Evolutionary conservation across 108 stramenopile species (phyloP), one percentile per base, ranked within the genome.

Genomic region (Cyclostephanos invisitatus): DNA sequence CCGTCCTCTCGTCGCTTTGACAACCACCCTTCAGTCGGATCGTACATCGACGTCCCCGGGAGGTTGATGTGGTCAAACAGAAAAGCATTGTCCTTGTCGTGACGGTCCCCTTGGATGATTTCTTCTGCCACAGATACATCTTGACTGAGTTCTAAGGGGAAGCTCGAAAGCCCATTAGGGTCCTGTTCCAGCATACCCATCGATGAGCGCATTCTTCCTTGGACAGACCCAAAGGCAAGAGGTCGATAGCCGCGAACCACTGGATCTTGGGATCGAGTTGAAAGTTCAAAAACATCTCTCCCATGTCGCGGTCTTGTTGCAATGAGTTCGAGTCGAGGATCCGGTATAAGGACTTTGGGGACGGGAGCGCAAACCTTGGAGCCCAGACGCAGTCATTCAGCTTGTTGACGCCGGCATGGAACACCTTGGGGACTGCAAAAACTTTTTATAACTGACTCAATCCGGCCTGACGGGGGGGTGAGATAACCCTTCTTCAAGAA

Each of bases 281-380:
- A 64, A 70, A 81, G 18, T 81, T 81, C 10, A 73, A 22, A 22
- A 82, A 82, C 81, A 77, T 76, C 17, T 82, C 81, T 0, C 65
- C 81, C 3, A 77, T 53, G 47, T 82, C 76, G 1, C 63, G 49
- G 20, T 82, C 81, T 12, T 38, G 46, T 47, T 62, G 57, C 42
- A 40, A 67, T 0, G 81, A 61, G 0, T 47, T 28, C 1, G 21
- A 18, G 27, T 69, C 72, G 4, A 72, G 27, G 29, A 59, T 55
- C 1, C 70, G 63, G 0, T 72, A 24, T 5, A 77, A 12, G 0
- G 81, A 72, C 3, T 63, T 67, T 0, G 66, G 15, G 0, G 78
- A 72, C 2, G 74, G 83, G 2, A 82, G 59, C 56, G 42, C 60
- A 61, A 84, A 84, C 0, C 58, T 67, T 17, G 83, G 83, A 0